phyloP scores from a whole-genome alignment of 140 eudicot species.

The Cichorium intybus region DNA sequence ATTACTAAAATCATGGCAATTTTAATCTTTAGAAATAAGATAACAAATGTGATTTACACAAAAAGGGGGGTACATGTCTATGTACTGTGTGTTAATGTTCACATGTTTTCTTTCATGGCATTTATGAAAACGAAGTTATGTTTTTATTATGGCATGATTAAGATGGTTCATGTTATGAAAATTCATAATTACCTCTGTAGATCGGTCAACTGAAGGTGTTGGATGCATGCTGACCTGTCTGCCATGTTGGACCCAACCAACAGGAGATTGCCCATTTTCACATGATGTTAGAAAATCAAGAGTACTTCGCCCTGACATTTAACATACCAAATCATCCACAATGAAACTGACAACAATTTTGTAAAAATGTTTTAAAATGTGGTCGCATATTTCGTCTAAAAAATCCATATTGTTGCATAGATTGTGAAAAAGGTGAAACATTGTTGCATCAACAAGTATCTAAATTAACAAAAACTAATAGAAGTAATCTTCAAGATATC shows the following conservation, averaged over 20 bases:
- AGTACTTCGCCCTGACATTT: constrained; percentile 49
- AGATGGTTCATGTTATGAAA: not conserved
- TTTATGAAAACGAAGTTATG: too few species aligned
- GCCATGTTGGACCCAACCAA: constrained; percentile 27
- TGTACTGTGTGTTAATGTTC: too few species aligned
- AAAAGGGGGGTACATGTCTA: too few species aligned
- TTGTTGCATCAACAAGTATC: not conserved
- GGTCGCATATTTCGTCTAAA: too few species aligned
- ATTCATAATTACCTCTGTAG: constrained; percentile 52
- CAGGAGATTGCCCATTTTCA: constrained; percentile 47
- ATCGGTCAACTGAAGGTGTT: constrained; percentile 44
- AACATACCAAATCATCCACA: constrained; percentile 1
- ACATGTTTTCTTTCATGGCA: too few species aligned
- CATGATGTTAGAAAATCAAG: constrained; percentile 36
- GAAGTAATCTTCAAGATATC: constrained; percentile 2
- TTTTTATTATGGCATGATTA: not conserved
- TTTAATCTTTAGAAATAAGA: not conserved
- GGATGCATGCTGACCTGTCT: constrained; percentile 57
- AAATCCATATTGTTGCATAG: too few species aligned
- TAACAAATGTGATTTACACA: not conserved
- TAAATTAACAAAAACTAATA: not conserved
- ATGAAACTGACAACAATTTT: not conserved
- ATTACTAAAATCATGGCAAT: not conserved
- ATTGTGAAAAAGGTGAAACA: not conserved
- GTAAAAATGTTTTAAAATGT: not conserved